Percentiles rank a stretch among this genome's conserved stretches.
phyloP scores from a whole-genome alignment of 1,284 basidiomycete species.

The Lentinula novae-zelandiae region DNA sequence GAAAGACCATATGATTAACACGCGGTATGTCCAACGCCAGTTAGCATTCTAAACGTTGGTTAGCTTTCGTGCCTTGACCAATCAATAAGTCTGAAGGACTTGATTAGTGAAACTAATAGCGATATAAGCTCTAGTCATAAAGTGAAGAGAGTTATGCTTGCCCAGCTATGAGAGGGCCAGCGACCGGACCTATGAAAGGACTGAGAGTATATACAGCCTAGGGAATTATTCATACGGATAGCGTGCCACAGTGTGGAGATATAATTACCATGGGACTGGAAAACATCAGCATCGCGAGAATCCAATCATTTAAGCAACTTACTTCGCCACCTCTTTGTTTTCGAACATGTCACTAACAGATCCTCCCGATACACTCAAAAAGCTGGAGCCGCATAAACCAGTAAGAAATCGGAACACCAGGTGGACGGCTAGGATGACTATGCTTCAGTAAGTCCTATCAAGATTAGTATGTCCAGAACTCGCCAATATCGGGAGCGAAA shows the following conservation, averaged over 20 bases:
- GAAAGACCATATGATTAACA: constrained; percentile 63
- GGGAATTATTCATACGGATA: neutral
- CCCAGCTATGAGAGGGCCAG: constrained; percentile 65
- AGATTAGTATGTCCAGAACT: constrained; percentile 17
- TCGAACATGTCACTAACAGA: constrained; percentile 75
- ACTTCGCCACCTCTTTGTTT: constrained; percentile 63
- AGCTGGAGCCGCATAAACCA: constrained; percentile 70
- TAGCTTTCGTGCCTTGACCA: constrained; percentile 30
- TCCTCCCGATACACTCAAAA: constrained; percentile 79
- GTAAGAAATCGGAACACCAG: constrained; percentile 70
- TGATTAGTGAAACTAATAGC: constrained; percentile 36
- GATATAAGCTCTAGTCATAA: neutral
- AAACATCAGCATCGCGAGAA: neutral
- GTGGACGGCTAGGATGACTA: constrained; percentile 40
- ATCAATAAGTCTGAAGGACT: constrained; percentile 26
- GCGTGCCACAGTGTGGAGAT: neutral
- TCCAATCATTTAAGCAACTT: constrained; percentile 24
- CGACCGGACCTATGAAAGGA: constrained; percentile 71
- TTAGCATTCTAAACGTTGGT: constrained; percentile 40
- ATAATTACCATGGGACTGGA: constrained; percentile 60
- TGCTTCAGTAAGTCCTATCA: constrained; percentile 15
- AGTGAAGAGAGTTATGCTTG: constrained; percentile 19
- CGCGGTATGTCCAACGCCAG: constrained; percentile 81
- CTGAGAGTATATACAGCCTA: constrained; percentile 57
- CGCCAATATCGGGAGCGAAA: constrained; percentile 59